A percentile compares a stretch with the other conserved stretches of the same genome.
These are phyloP conservation scores for Eucalyptus cloeziana DNA, from an alignment of 345 rosid species.

Conservation along the genomic window DNA sequence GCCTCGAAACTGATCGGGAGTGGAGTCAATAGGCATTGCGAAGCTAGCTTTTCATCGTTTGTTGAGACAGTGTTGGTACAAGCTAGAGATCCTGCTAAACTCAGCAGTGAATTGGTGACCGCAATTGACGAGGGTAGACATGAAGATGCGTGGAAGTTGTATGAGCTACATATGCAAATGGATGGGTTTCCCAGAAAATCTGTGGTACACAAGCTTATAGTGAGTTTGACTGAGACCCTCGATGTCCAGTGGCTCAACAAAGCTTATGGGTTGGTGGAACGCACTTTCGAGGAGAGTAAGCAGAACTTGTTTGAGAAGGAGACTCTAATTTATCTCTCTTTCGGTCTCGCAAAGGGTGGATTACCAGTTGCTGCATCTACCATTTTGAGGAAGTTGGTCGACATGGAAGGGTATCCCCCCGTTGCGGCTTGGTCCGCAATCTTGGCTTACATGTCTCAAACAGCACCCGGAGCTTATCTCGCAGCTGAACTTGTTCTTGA, in stretches of 20 bases:
- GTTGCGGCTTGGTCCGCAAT: slow-evolving; percentile 73
- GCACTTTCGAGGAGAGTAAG: slow-evolving; percentile 59
- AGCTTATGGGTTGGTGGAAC: slow-evolving; percentile 54
- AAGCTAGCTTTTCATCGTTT: slow-evolving; percentile 13
- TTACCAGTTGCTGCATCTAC: slow-evolving; percentile 70
- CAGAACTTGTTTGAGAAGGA: slow-evolving; percentile 68
- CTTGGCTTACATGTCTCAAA: slow-evolving; percentile 59
- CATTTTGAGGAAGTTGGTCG: slow-evolving; percentile 57
- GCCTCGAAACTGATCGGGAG: not conserved
- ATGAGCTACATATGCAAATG: slow-evolving; percentile 69
- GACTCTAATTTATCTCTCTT: slow-evolving; percentile 61
- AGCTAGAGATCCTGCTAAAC: slow-evolving; percentile 69
- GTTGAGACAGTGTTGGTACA: slow-evolving; percentile 60
- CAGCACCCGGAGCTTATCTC: slow-evolving; percentile 69
- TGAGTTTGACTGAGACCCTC: slow-evolving; percentile 50
- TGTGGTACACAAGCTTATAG: slow-evolving; percentile 43
- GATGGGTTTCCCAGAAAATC: slow-evolving; percentile 81
- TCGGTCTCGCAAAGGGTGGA: slow-evolving; percentile 63
- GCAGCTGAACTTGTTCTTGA: slow-evolving; percentile 83
- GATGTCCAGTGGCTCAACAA: slow-evolving; percentile 49
- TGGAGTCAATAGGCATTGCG: not conserved
- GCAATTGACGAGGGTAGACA: slow-evolving; percentile 47
- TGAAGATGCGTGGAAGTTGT: slow-evolving; percentile 53
- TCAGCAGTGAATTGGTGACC: slow-evolving; percentile 42
- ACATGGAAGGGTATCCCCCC: slow-evolving; percentile 59